Evolutionary conservation across 495 filamentous ascomycete species (phyloP), one percentile per base, ranked within the genome.

Genomic region (Wilcoxina mikolae): DNA sequence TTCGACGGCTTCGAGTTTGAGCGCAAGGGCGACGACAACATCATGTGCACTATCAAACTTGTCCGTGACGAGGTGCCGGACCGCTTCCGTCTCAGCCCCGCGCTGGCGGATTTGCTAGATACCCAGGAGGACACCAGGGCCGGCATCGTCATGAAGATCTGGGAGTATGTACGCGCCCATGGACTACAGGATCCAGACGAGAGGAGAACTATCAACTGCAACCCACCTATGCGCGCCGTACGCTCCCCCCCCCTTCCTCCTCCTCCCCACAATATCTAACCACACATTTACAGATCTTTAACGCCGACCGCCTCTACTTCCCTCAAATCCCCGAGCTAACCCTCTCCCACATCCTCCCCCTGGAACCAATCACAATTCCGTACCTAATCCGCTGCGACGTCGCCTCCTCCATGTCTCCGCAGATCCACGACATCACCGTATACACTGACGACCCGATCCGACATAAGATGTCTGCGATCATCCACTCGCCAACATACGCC

Each of bases 321-420:
- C 91, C 90, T n/a, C 76, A 83, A 58, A 78, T 99, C 56, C 80
- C 83, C 38, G 83, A 93, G 22, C 72, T 77, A 28, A 78, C 95
- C 54, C 74, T 77, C 15, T 73, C 72, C 2, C 87, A 95, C 67
- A 78, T 95, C 33, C 78, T 73, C 28, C 74, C 85, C 7, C 76
- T 94, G 15, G 81, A 88, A 4, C 91, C 91, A 0, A 76, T 95
- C 65, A 80, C 83, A 58, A 78, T 96, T 22, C 74, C 77, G 26
- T 98, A 95, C 72, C 96, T 87, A 33, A 93, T 96, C 68, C 89
- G 93, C 61, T 82, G 93, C 41, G 91, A 96, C 68, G 78, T 84
- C 63, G 78, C 83, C 10, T 91, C 87, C 70, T 82, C 91, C 72
- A 69, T 26, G 20, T 70, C 68, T 51, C 82, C 82, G 1, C 94